Base-by-base conservation (phyloP, 2,329 filamentous ascomycete species). In the Neurospora crassa region DNA sequence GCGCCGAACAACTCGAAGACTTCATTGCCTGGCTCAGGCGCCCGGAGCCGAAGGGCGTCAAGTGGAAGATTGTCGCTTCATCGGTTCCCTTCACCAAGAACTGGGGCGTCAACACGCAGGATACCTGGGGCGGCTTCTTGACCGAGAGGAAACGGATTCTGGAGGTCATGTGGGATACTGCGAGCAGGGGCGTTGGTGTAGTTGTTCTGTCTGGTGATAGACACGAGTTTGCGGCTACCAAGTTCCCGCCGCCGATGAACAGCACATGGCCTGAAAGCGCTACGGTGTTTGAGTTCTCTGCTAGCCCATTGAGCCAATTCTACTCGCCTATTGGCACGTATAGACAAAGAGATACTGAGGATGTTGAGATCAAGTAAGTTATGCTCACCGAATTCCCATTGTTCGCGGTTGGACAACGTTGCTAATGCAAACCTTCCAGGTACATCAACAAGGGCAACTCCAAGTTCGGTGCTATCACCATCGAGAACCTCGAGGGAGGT, bases 61-160 rank as follows among this genome's bases (percentile, higher is more conserved):
- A 91, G 77, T 99, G 96, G 95, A 98, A 98, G 83, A 90, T 99
- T 76, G 84, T 99, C 69, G 90, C 94, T 20, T 94, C 92, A 47
- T 94, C 92, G 20, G 92, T 98, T 5, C 96, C 96, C 0, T 97
- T 99, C 79, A 98, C 96, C 7, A 97, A 97, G 83, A 99, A 99
- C 80, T 99, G 96, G 95, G 91, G 89, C 34, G 88, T 97, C 74
- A 95, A 96, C 74, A 89, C 89, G 2, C 86, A 90, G 73, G 96
- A 99, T 78, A 98, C 96, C 0, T 99, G 96, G 96, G 93, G 93
- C 67, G 95, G 95, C 0, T 97, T 97, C 80, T 85, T 97, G 1
- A 83, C 86, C 68, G 96, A 99, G 83, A 90, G 96, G 18, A 88
- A 86, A 70, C 85, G 84, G 70, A 87, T 98, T 37, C 89, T 99